Conservation (phyloP, 1,284 basidiomycete species). For the Naganishia albida region DNA sequence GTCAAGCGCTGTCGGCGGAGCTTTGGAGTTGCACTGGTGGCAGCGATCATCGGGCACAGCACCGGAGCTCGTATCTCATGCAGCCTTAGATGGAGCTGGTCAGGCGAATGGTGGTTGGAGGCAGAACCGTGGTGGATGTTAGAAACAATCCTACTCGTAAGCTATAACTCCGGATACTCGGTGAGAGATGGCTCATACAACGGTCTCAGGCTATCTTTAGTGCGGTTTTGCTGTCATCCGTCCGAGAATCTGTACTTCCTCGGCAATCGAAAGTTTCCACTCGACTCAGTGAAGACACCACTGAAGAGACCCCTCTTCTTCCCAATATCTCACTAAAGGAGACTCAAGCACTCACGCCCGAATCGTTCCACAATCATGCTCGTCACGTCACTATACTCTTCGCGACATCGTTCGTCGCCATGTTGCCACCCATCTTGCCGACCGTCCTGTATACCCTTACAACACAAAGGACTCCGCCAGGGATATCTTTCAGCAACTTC, state of each 20-base stretch:
- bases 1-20: constrained; percentile 1
- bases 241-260: neutral
- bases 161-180: neutral
- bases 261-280: no score
- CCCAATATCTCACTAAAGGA: neutral
- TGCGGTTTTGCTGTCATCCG: neutral
- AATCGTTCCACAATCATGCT: constrained; percentile 10
- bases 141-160: constrained; percentile 1
- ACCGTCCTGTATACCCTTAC: constrained; percentile 40
- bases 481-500: neutral
- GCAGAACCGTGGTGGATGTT: neutral
- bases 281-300: neutral
- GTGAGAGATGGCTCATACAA: neutral
- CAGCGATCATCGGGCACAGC: constrained; percentile 4
- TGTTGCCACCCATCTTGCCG: constrained; percentile 39
- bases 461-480: constrained; percentile 36
- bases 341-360: neutral
- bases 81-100: neutral
- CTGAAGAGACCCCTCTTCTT: constrained; percentile 18
- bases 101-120: neutral
- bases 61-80: neutral
- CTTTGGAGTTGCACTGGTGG: constrained; percentile 1
- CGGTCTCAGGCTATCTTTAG: neutral
- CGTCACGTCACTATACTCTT: constrained; percentile 33
- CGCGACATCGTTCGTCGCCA: constrained; percentile 30